Conservation (phyloP, 768 basidiomycete genomes). For the Psilocybe sp. region DNA sequence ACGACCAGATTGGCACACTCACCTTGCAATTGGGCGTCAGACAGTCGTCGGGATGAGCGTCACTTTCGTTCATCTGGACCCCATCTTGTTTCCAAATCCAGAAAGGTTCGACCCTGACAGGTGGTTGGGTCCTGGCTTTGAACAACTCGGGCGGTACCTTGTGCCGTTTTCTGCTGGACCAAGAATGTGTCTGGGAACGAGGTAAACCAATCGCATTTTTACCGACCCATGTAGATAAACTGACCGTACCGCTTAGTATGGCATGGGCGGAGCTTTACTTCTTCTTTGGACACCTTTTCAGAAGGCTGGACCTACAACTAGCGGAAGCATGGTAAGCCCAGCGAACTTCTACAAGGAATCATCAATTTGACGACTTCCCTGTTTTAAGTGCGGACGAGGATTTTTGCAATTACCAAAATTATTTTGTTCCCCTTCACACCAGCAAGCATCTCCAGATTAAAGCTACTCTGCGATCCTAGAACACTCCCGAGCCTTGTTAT, state of each 20-base stretch:
- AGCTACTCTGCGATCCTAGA: too few species aligned
- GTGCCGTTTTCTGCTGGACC: slow-evolving; percentile 44
- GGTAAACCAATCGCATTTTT: slow-evolving; percentile 23
- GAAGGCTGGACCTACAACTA: slow-evolving; percentile 33
- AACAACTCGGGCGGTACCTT: slow-evolving; percentile 32
- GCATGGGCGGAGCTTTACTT: slow-evolving; percentile 42
- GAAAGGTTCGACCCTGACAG: slow-evolving; percentile 37
- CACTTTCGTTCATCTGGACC: slow-evolving; percentile 35
- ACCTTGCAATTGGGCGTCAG: slow-evolving; percentile 26
- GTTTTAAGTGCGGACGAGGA: slow-evolving; percentile 21
- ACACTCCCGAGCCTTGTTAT: too few species aligned
- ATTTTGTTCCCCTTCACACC: slow-evolving; percentile 32
- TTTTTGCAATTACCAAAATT: slow-evolving; percentile 29
- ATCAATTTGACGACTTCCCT: not conserved
- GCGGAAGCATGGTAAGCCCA: slow-evolving; percentile 27
- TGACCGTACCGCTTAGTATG: slow-evolving; percentile 24
- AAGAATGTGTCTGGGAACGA: slow-evolving; percentile 42
- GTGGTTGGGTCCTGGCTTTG: slow-evolving; percentile 33
- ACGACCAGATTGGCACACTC: not conserved
- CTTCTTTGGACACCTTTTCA: slow-evolving; percentile 37
- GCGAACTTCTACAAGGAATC: not conserved
- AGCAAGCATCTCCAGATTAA: slow-evolving; percentile 17
- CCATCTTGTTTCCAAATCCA: slow-evolving; percentile 34
- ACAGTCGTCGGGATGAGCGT: slow-evolving; percentile 39
- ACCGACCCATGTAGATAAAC: not conserved